A percentile compares a stretch with the other conserved stretches of the same genome.
phyloP scores from a whole-genome alignment of 495 filamentous ascomycete species.

The Trichoderma asperelloides region DNA sequence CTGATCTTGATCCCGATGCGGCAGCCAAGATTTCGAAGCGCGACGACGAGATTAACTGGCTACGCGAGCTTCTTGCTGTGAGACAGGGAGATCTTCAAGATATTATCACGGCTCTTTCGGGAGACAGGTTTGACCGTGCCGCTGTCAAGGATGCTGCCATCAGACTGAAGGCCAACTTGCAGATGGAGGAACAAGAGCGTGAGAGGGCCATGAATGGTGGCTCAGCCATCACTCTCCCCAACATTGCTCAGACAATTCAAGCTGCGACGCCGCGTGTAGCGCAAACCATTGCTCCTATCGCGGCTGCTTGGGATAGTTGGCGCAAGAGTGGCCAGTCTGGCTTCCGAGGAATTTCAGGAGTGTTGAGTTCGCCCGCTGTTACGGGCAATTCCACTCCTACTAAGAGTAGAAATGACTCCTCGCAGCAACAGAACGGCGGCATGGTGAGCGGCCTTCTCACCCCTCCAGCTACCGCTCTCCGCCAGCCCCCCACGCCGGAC shows the following conservation, averaged over 20 bases:
- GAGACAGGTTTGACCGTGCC: slow-evolving; percentile 63
- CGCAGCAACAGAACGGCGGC: slow-evolving; percentile 19
- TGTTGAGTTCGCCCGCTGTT: slow-evolving; percentile 31
- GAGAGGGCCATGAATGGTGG: slow-evolving; percentile 57
- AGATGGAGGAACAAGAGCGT: slow-evolving; percentile 94
- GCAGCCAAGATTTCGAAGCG: slow-evolving; percentile 74
- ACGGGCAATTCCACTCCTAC: slow-evolving; percentile 52
- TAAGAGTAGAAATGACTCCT: slow-evolving; percentile 41
- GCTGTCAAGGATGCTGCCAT: slow-evolving; percentile 83
- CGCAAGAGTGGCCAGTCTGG: slow-evolving; percentile 68
- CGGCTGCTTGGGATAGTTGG: slow-evolving; percentile 62
- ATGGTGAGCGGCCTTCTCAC: slow-evolving; percentile 71
- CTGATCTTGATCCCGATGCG: slow-evolving; percentile 59
- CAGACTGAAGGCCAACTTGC: slow-evolving; percentile 81
- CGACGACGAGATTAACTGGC: slow-evolving; percentile 90
- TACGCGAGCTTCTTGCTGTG: slow-evolving; percentile 85
- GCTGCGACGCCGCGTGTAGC: slow-evolving; percentile 66
- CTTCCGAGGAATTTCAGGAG: slow-evolving; percentile 28
- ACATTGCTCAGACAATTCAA: slow-evolving; percentile 43
- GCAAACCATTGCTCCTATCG: slow-evolving; percentile 66
- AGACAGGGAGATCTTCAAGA: slow-evolving; percentile 86
- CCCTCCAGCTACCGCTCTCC: slow-evolving; percentile 61
- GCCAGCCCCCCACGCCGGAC: slow-evolving; percentile 43
- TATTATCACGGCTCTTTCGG: slow-evolving; percentile 70
- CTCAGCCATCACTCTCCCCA: slow-evolving; percentile 42